These are phyloP conservation scores for Alternaria brassicicola DNA, from an alignment of 2,329 filamentous ascomycete genomes.

Conservation along the genomic window DNA sequence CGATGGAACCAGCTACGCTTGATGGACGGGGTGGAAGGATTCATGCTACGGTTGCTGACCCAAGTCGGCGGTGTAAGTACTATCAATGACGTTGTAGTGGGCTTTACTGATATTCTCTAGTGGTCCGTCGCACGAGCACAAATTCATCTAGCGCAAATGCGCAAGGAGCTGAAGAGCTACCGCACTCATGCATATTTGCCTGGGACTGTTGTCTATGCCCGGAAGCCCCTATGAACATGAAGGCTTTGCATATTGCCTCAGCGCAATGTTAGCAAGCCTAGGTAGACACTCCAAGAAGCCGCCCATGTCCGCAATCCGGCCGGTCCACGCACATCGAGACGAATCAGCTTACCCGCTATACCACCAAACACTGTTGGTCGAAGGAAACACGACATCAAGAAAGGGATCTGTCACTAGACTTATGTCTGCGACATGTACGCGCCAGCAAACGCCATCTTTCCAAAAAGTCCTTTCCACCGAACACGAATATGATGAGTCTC, in stretches of 20 bases:
- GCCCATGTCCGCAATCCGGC: background rate
- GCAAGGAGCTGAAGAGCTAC: conserved; percentile 42
- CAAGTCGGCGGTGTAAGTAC: conserved; percentile 40
- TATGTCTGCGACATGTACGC: background rate
- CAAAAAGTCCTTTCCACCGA: background rate
- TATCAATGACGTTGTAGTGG: background rate
- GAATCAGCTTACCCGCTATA: background rate
- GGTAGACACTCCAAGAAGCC: background rate
- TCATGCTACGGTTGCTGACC: conserved; percentile 46
- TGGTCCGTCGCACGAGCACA: conserved; percentile 46
- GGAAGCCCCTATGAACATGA: conserved; percentile 38
- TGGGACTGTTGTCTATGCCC: conserved; percentile 46
- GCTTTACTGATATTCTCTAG: conserved; percentile 12
- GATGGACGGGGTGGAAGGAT: conserved; percentile 48
- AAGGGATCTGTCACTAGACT: background rate
- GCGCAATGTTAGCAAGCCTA: background rate
- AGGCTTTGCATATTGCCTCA: background rate
- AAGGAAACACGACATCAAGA: background rate
- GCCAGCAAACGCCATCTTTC: background rate
- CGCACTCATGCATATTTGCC: conserved; percentile 46
- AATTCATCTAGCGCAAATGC: conserved; percentile 47
- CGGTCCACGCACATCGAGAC: background rate
- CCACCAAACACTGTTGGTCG: background rate
- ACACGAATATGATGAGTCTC: background rate
- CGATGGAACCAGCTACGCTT: conserved; percentile 46